Evolutionary conservation across 106 monocot species (phyloP), one percentile per base, ranked within the genome.

Genomic region (Dendrobium officinale): DNA sequence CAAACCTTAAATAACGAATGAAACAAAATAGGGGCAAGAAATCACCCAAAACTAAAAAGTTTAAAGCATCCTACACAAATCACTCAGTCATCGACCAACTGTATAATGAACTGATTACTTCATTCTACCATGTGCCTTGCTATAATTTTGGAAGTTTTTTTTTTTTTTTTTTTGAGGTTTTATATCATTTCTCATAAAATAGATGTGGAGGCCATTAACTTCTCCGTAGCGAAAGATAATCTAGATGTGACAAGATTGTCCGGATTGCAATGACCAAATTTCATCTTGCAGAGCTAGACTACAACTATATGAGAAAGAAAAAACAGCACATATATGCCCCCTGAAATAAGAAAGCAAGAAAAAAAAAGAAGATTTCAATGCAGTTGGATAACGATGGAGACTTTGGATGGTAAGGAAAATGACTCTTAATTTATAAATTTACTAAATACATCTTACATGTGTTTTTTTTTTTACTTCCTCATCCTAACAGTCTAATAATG

Each of bases 381-480:
- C 15, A 74, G 17, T 51, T 9, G 11, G 43, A n/a, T 29, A 72
- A 37, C 15, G 16, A 72, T 13, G 16, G 27, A 20, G 26, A 37
- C 10, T 13, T 76, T 49, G 42, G 2, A 26, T 76, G 48, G 49
- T 16, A 6, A 13, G 18, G 15, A 49, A 75, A 43, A 47, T 45
- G 45, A 48, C 19, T 0, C 26, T 27, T 10, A 49, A 76, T 76
- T 49, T 49, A 74, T n/a, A 49, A 27, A 79, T 67, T 20, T 44
- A 79, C 24, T 67, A 59, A 44, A 79, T 17, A 54, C 42, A 79
- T 64, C 4, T 67, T 66, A 79, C 15, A 67, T 55, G 3, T 18
- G 40, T 45, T 44, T 79, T 64, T 43, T 31, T 31, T 37, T 37
- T 67, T 44, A 48, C 43, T 78, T 24, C 66, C 47, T n/a, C 5